Evolutionary conservation across 169 alveolate genomes (phyloP).

Genomic region (Toxoplasma gondii): DNA sequence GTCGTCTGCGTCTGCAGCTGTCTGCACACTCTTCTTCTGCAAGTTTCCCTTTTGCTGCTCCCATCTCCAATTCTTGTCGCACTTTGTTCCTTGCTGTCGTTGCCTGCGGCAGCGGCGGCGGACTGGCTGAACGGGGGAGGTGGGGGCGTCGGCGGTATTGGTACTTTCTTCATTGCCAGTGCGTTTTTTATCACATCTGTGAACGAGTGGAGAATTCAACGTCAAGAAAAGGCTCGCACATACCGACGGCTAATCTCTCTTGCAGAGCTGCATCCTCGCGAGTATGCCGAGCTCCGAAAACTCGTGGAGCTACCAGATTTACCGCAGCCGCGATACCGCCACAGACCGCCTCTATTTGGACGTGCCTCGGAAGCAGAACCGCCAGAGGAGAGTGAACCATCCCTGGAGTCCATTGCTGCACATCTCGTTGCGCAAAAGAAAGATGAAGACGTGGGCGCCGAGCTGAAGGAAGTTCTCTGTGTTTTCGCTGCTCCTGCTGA

Average conservation of each 20-base stretch:
- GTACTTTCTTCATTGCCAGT: constrained; percentile 35
- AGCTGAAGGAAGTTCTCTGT: constrained; percentile 8
- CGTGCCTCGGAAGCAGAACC: neutral
- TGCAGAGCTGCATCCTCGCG: constrained; percentile 34
- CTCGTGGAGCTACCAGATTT: neutral
- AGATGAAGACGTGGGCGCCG: constrained; percentile 25
- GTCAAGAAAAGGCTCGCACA: neutral
- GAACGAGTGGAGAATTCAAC: constrained; percentile 32
- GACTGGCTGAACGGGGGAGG: constrained; percentile 63
- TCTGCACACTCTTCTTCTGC: constrained; percentile 31
- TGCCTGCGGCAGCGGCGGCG: constrained; percentile 59
- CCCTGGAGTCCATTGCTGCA: constrained; percentile 17
- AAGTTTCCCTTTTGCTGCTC: constrained; percentile 53
- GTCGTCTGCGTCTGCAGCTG: constrained; percentile 41
- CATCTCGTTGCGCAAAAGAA: constrained; percentile 15
- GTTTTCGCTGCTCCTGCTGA: neutral
- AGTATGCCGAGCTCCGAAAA: constrained; percentile 1
- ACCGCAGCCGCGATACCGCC: neutral
- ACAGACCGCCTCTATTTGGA: neutral
- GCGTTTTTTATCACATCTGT: constrained; percentile 40
- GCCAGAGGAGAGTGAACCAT: neutral
- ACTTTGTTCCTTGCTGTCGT: constrained; percentile 49
- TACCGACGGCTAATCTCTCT: neutral
- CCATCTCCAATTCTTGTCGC: constrained; percentile 66
- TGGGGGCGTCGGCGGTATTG: constrained; percentile 62